A percentile compares a stretch with the other conserved stretches of the same genome.
Evolutionary conservation across 2,329 filamentous ascomycete genomes (phyloP).

Genomic region (Cladosporium sp.): DNA sequence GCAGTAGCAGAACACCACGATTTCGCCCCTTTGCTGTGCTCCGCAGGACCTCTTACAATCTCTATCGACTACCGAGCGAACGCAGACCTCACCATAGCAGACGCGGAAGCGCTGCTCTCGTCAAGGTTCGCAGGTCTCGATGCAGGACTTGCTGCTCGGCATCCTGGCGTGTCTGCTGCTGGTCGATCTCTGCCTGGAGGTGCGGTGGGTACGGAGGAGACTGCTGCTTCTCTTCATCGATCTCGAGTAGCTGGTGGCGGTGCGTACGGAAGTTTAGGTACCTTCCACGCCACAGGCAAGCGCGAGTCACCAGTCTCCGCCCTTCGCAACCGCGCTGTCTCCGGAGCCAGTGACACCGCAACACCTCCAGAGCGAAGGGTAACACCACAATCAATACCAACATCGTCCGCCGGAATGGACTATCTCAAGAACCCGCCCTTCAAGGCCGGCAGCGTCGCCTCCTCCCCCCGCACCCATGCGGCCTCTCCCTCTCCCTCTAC

Average conservation of each 20-base stretch:
- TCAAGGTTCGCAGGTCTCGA: conserved; percentile 92
- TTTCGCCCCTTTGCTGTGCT: conserved; percentile 83
- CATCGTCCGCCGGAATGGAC: conserved; percentile 58
- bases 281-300: conserved; percentile 33
- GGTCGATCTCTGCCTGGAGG: conserved; percentile 16
- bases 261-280: conserved; percentile 37
- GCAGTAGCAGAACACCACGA: conserved; percentile 67
- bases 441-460: conserved; percentile 92
- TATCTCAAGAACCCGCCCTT: conserved; percentile 92
- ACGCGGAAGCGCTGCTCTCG: conserved; percentile 85
- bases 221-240: conserved; percentile 25
- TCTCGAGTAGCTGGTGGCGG: conserved; percentile 27
- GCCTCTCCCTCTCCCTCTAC: conserved; percentile 44
- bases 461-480: conserved; percentile 58
- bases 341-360: conserved; percentile 17
- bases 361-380: conserved; percentile 39
- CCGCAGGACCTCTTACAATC: conserved; percentile 79
- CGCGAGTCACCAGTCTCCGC: conserved; percentile 33
- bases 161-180: conserved; percentile 2
- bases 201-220: conserved; percentile 21
- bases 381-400: conserved; percentile 20
- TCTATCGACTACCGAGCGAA: conserved; percentile 83
- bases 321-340: conserved; percentile 28
- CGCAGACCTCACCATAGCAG: conserved; percentile 87
- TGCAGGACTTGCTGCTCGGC: conserved; percentile 15